phyloP scores from a whole-genome alignment of 345 rosid genomes.

The Carallia brachiata region DNA sequence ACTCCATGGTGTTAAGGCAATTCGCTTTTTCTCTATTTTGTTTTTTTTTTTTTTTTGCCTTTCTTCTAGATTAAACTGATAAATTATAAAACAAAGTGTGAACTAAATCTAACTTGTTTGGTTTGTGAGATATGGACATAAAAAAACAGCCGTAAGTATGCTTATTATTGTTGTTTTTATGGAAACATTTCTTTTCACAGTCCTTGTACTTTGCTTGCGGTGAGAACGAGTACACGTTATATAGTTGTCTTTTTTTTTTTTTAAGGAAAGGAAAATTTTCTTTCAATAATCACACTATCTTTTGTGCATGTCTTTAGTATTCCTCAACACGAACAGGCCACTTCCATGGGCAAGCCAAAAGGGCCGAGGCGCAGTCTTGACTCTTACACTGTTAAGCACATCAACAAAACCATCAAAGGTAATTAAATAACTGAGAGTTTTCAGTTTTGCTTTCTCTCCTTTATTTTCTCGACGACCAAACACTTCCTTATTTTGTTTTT shows the following conservation, averaged over 20 bases:
- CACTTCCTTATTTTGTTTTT: background rate
- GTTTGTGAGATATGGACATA: background rate
- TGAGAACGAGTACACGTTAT: too few relatives aligned
- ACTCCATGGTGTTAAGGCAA: too few relatives aligned
- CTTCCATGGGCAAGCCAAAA: conserved; percentile 78
- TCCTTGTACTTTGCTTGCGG: too few relatives aligned
- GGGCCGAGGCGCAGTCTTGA: conserved; percentile 71
- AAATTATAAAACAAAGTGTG: too few relatives aligned
- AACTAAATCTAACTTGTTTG: too few relatives aligned
- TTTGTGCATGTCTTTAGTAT: conserved; percentile 24
- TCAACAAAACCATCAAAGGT: conserved; percentile 77
- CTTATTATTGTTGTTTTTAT: too few relatives aligned
- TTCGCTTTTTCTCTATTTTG: too few relatives aligned
- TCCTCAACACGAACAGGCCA: background rate
- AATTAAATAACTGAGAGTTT: conserved; percentile 5
- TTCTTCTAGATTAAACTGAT: too few relatives aligned
- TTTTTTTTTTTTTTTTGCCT: too few relatives aligned
- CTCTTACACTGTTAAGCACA: conserved; percentile 68
- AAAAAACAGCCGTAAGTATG: too few relatives aligned
- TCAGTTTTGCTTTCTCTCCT: background rate
- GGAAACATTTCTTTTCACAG: too few relatives aligned
- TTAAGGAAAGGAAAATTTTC: background rate
- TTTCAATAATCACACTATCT: conserved; percentile 15
- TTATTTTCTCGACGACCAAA: background rate
- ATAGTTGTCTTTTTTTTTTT: too few relatives aligned